Conservation (phyloP, 2,329 filamentous ascomycete species). For the Tolypocladium amazonense region DNA sequence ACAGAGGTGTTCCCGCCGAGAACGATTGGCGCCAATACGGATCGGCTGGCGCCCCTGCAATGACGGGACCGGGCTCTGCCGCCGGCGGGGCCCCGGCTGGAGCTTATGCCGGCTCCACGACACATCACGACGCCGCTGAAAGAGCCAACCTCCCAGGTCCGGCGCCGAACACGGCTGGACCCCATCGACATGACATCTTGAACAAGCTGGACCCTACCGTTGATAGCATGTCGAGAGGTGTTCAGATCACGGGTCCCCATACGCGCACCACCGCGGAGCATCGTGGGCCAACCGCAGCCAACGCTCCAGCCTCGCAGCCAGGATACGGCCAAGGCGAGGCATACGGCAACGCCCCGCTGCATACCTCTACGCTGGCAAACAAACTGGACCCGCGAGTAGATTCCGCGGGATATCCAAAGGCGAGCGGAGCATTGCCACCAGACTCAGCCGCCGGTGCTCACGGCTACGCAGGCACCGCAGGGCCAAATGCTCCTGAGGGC, state of each 20-base stretch:
- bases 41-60: not conserved
- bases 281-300: not conserved
- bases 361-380: constrained; percentile 29
- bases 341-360: constrained; percentile 6
- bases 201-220: constrained; percentile 8
- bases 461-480: not conserved
- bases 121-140: not conserved
- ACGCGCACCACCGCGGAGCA: not conserved
- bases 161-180: constrained; percentile 6
- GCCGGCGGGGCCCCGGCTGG: not conserved
- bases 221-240: constrained; percentile 3
- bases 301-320: not conserved
- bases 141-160: constrained; percentile 5
- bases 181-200: constrained; percentile 6
- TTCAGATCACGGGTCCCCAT: constrained; percentile 1
- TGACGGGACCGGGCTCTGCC: not conserved
- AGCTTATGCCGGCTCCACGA: not conserved
- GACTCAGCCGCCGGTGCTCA: not conserved
- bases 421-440: not conserved
- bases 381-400: constrained; percentile 36
- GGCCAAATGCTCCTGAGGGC: constrained; percentile 3
- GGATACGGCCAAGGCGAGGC: not conserved
- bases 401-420: constrained; percentile 9
- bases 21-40: not conserved
- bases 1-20: not conserved